These are phyloP conservation scores for Cryptococcus sp. DNA, from an alignment of 1,284 basidiomycete species.

Conservation along the genomic window DNA sequence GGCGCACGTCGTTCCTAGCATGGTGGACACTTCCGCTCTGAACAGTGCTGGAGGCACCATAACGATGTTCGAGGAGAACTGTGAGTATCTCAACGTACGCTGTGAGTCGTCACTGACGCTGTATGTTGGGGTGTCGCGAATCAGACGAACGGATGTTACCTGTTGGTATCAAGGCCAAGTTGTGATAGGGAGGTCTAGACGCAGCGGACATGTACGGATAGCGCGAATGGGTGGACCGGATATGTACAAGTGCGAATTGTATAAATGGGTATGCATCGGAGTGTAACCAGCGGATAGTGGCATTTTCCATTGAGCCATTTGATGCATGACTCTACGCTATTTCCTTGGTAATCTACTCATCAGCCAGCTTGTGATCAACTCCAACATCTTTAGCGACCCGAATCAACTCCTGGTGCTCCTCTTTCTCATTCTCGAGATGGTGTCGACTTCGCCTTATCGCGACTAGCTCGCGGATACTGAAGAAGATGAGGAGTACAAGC, in stretches of 20 bases:
- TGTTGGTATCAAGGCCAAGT: conserved; percentile 27
- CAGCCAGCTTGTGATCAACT: neutral
- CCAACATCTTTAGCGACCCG: conserved; percentile 4
- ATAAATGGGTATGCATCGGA: neutral
- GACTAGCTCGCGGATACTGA: conserved; percentile 8
- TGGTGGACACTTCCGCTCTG: conserved; percentile 74
- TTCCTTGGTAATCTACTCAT: neutral
- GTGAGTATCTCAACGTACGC: conserved; percentile 56
- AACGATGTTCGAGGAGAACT: conserved; percentile 73
- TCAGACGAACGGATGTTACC: conserved; percentile 13
- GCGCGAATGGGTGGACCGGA: neutral
- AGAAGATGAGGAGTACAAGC: neutral
- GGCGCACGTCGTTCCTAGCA: conserved; percentile 73
- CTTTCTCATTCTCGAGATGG: neutral
- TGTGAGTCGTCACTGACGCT: neutral
- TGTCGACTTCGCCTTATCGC: conserved; percentile 5
- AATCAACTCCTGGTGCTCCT: conserved; percentile 9
- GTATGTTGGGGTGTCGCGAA: neutral
- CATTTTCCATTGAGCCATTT: neutral
- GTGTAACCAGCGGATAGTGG: neutral
- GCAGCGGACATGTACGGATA: neutral
- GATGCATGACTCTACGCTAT: neutral
- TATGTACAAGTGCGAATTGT: neutral
- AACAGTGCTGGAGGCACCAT: conserved; percentile 65
- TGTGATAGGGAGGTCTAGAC: conserved; percentile 9